A percentile compares a stretch with the other conserved stretches of the same genome.
phyloP scores from a whole-genome alignment of 148 eudicot genomes.

The Rhododendron ovatum region DNA sequence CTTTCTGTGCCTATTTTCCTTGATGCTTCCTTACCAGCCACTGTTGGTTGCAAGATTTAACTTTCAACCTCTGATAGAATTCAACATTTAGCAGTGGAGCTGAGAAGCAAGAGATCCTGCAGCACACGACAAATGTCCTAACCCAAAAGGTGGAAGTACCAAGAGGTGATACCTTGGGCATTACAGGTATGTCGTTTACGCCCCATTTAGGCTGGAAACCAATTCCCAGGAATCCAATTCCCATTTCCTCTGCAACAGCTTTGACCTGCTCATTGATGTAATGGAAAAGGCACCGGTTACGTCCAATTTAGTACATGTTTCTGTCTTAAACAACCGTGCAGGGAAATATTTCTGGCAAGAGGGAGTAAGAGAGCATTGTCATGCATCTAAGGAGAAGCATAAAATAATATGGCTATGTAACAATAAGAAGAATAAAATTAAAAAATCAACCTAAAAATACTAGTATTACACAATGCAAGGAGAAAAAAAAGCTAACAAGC shows the following conservation, averaged over 20 bases:
- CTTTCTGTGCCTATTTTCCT: neutral
- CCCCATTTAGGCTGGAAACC: conserved; percentile 97
- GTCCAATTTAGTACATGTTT: neutral
- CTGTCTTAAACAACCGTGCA: neutral
- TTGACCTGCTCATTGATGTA: conserved; percentile 53
- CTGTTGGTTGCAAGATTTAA: neutral
- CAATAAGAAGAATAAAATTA: neutral
- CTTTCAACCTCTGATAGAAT: neutral
- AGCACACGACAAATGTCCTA: neutral
- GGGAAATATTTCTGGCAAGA: neutral
- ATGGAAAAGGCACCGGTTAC: neutral
- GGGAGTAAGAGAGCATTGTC: neutral
- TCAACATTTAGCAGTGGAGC: neutral
- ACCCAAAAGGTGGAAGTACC: neutral
- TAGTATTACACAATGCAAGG: neutral
- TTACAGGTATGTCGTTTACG: conserved; percentile 74
- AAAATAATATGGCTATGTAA: neutral
- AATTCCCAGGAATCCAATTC: conserved; percentile 89
- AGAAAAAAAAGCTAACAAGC: neutral
- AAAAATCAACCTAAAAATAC: neutral
- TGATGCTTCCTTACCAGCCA: neutral
- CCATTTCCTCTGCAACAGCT: conserved; percentile 99
- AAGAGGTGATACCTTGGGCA: conserved; percentile 76
- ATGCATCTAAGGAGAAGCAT: neutral
- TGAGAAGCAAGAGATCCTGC: neutral